Evolutionary conservation across 805 yeast species (phyloP), one percentile per base, ranked within the genome.

Genomic region (Kodamaea hsintzibuensis): DNA sequence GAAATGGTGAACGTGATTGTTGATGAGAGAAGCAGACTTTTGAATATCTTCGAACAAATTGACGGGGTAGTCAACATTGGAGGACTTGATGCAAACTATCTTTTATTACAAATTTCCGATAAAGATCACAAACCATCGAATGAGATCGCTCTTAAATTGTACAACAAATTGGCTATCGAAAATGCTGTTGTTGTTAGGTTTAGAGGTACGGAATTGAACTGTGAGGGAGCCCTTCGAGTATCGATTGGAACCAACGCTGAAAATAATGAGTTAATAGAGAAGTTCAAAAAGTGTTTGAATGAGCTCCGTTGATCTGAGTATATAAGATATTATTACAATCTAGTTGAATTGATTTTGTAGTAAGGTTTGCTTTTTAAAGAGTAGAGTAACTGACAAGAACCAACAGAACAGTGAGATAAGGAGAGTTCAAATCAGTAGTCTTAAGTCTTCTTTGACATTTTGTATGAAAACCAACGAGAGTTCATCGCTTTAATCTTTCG

Each of bases 191-290:
- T 95, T 47, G 89, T 93, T 13, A 82, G 99, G 70, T 95, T 82
- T 67, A 82, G 99, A 74, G 99, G 99, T 30, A 82, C 76, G 37
- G 99, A 95, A 72, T 79, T 85, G 45, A 96, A 96, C 39, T 95
- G 99, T 67, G 73, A 74, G 3, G 99, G 99, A 33, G 90, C 91
- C 48, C 73, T 95, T 50, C 82, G 99, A 70, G 81, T 92, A 19
- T 89, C 98, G 1, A 76, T 95, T 35, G 99, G 99, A 14, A 91
- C 97, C 0, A 72, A 69, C 22, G 83, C 81, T 52, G 98, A 95
- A 70, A 93, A 91, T 62, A 68, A 73, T 47, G 55, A 62, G 7
- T 69, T 95, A 49, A 64, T 92, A 7, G 63, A 74, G 39, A 82
- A 80, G 63, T 74, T 90, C 39, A 58, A 49, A 27, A 54, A 57